Evolutionary conservation across 2,329 filamentous ascomycete genomes (phyloP), one percentile per base, ranked within the genome.

Genomic region (Teratosphaeria gauchensis): DNA sequence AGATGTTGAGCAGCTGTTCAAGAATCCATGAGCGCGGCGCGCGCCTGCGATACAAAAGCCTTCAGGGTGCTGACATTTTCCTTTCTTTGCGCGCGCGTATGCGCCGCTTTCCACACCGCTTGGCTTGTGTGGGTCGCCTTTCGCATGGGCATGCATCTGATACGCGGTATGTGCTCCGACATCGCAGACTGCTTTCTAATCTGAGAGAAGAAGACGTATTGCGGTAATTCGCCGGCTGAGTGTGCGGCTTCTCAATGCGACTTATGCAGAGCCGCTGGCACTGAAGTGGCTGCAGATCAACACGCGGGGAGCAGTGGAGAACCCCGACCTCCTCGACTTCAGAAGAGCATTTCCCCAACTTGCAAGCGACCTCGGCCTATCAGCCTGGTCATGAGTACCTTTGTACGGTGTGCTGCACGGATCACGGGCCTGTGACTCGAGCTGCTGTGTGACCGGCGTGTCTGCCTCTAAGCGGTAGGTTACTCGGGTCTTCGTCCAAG

Each of bases 1-100:
- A 28, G 53, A 56, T 14, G 21, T 30, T n/a, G 55, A 59, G 31
- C 33, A 56, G 35, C 32, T 61, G 35, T 63, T 61, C 57, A 63
- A 54, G 55, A 61, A 63, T 53, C 48, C 35, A 28, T 57, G 30
- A 48, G 42, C 19, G n/a, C 42, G n/a, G n/a, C n/a, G 42, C 42
- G 42, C 16, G 5, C 9, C 16, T 19, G 6, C 19, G 33, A 35
- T 46, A n/a, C 16, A 16, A 46, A 16, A 6, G 16, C 12, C 38
- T 16, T 6, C 38, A 16, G 11, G 16, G 12, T 19, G 38, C 6
- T 46, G 38, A 46, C 38, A 16, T 46, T 11, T 46, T n/a, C 6
- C 5, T 9, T 6, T 6, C 7, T 21, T 21, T 21, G n/a, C 4
- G 16, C 3, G 16, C 42, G 19, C n/a, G 42, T 48, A 21, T 21